Evolutionary conservation across 2,329 filamentous ascomycete species (phyloP).

Genomic region (Calonectria pauciramosa): DNA sequence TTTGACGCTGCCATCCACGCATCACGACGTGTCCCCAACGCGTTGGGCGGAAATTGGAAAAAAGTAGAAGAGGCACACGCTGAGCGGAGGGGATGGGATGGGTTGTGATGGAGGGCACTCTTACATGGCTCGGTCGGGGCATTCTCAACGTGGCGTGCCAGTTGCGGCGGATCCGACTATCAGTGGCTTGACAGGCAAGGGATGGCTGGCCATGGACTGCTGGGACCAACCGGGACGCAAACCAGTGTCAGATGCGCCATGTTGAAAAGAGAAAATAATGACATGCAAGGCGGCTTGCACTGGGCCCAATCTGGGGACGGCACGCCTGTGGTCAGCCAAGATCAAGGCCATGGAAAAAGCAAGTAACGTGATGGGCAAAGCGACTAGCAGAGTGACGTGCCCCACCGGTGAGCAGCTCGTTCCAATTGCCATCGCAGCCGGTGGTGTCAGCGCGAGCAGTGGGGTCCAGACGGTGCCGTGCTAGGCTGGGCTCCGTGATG

Average conservation of each 20-base stretch:
- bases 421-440: background rate
- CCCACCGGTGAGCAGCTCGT: background rate
- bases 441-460: constrained; percentile 5
- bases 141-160: background rate
- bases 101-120: background rate
- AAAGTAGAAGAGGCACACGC: background rate
- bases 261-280: constrained; percentile 13
- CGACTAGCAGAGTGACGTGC: constrained; percentile 2
- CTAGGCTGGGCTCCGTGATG: background rate
- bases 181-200: background rate
- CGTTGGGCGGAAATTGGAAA: background rate
- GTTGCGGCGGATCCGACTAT: background rate
- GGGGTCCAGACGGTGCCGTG: background rate
- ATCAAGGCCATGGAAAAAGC: background rate
- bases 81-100: background rate
- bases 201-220: background rate
- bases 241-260: background rate
- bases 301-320: background rate
- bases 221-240: background rate
- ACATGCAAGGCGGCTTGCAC: background rate
- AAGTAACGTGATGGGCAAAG: constrained; percentile 1
- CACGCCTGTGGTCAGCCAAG: background rate
- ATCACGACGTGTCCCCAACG: background rate
- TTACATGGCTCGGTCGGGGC: background rate
- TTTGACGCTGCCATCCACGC: background rate